phyloP scores from a whole-genome alignment of 352 stramenopile species.

The Globisporangium takayamanum region DNA sequence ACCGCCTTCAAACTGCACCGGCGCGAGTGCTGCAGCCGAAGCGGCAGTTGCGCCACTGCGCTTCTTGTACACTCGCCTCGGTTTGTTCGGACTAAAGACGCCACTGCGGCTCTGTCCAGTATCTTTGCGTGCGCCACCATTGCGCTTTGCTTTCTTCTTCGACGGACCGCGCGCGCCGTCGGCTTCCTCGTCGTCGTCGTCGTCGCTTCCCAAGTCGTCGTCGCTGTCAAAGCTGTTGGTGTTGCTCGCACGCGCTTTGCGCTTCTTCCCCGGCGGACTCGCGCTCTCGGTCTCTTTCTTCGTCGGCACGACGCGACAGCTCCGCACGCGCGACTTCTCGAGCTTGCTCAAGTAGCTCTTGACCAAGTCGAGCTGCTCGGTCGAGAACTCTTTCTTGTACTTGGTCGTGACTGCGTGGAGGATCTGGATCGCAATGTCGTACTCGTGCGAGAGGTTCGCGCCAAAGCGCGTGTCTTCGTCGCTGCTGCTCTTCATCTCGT shows the following conservation, averaged over 20 bases:
- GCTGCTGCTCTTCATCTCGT: constrained; percentile 47
- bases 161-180: constrained; percentile 17
- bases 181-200: constrained; percentile 29
- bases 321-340: constrained; percentile 79
- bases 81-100: constrained; percentile 14
- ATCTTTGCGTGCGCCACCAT: constrained; percentile 28
- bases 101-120: constrained; percentile 5
- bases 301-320: constrained; percentile 42
- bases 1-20: constrained; percentile 38
- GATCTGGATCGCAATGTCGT: constrained; percentile 82
- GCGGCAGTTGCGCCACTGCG: constrained; percentile 4
- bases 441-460: constrained; percentile 74
- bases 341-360: constrained; percentile 69
- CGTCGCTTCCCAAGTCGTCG: constrained; percentile 20
- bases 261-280: constrained; percentile 20
- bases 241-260: constrained; percentile 9
- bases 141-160: constrained; percentile 30
- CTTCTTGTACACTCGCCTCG: constrained; percentile 18
- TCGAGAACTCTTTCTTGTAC: constrained; percentile 75
- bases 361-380: constrained; percentile 74
- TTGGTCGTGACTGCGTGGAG: constrained; percentile 71
- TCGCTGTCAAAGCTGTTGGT: constrained; percentile 33
- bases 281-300: constrained; percentile 24
- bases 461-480: constrained; percentile 39
- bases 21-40: not conserved